phyloP scores from a whole-genome alignment of 805 yeast genomes.

The Saccharomycopsis selenospora region DNA sequence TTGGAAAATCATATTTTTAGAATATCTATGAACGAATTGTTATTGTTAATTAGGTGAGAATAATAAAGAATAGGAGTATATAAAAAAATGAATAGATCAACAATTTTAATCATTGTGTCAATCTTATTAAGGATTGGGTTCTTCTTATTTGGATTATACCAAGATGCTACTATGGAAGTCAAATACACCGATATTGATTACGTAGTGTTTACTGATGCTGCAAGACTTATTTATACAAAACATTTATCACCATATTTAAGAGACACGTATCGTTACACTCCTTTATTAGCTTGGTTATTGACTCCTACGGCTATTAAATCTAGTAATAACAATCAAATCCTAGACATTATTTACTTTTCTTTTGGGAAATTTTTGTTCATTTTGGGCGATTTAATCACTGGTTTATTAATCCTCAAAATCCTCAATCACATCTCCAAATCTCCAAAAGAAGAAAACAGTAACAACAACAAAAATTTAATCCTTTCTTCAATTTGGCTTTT shows the following conservation, averaged over 20 bases:
- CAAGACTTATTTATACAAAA: slow-evolving; percentile 48
- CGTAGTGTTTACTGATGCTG: slow-evolving; percentile 89
- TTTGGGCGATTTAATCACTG: slow-evolving; percentile 74
- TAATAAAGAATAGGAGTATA: no score
- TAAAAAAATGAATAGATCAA: no score
- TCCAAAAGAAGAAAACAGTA: neutral
- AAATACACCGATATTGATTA: slow-evolving; percentile 94
- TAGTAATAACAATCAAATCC: slow-evolving; percentile 46
- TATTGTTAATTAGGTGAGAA: no score
- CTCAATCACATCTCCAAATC: slow-evolving; percentile 25
- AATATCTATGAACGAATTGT: no score
- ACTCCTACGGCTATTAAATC: slow-evolving; percentile 50
- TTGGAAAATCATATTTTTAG: no score
- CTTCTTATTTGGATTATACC: slow-evolving; percentile 75
- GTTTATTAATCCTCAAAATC: slow-evolving; percentile 45
- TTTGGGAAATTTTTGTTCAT: slow-evolving; percentile 80
- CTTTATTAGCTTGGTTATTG: slow-evolving; percentile 77
- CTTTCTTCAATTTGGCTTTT: slow-evolving; percentile 71
- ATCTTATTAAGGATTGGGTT: slow-evolving; percentile 48
- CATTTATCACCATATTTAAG: slow-evolving; percentile 67
- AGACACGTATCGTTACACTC: slow-evolving; percentile 91
- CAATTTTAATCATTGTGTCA: slow-evolving; percentile 20
- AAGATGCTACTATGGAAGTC: slow-evolving; percentile 70
- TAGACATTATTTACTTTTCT: slow-evolving; percentile 44
- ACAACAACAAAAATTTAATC: slow-evolving; percentile 29